A percentile compares a stretch with the other conserved stretches of the same genome.
Conservation (phyloP, 2,329 filamentous ascomycete genomes). For the Aureobasidium subglaciale region DNA sequence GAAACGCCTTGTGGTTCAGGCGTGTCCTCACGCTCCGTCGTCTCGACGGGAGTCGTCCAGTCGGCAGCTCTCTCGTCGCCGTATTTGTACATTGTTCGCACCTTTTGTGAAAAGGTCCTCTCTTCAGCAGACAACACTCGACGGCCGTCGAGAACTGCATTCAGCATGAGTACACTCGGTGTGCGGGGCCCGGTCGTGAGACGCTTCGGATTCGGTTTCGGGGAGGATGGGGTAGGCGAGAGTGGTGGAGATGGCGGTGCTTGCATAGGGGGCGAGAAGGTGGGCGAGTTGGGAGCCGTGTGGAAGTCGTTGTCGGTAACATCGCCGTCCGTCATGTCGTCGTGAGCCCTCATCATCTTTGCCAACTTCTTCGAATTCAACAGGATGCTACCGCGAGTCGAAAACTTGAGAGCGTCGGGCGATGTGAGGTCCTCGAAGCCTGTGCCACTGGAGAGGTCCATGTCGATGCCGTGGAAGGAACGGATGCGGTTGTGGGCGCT, state of each 20-base stretch:
- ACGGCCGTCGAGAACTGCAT: constrained; percentile 27
- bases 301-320: constrained; percentile 5
- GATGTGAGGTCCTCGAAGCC: constrained; percentile 46
- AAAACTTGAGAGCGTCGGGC: constrained; percentile 50
- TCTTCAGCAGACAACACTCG: constrained; percentile 57
- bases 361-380: constrained; percentile 42
- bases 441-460: constrained; percentile 46
- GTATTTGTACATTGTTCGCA: constrained; percentile 57
- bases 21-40: constrained; percentile 14
- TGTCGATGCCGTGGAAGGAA: constrained; percentile 44
- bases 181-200: constrained; percentile 26
- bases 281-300: constrained; percentile 8
- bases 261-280: not conserved
- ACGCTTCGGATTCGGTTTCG: constrained; percentile 14
- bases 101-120: constrained; percentile 54
- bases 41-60: constrained; percentile 26
- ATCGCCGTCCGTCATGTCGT: constrained; percentile 19
- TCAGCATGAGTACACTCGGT: constrained; percentile 31
- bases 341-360: constrained; percentile 25
- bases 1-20: constrained; percentile 12
- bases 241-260: constrained; percentile 3
- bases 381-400: constrained; percentile 54
- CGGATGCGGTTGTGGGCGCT: constrained; percentile 20
- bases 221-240: not conserved
- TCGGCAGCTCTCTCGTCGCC: constrained; percentile 50